Percentiles rank a stretch among this genome's conserved stretches.
Conservation (phyloP, 176 grass and related monocot genomes). For the Luzula sylvatica region DNA sequence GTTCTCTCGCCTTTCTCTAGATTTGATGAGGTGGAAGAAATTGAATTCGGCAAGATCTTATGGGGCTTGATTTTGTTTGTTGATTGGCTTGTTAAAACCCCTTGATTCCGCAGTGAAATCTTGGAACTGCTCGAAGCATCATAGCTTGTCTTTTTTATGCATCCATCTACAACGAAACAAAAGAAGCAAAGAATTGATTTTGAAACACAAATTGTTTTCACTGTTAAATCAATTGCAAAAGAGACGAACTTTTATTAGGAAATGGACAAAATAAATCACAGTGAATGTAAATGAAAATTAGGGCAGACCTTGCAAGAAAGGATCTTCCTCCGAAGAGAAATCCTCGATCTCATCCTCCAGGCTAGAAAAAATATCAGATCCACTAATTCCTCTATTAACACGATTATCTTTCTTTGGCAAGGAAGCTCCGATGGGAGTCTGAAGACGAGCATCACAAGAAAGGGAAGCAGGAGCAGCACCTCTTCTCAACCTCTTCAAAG, state of each 20-base stretch:
- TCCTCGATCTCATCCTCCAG: slow-evolving; percentile 51
- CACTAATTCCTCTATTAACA: slow-evolving; percentile 4
- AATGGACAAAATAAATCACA: background rate
- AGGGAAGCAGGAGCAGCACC: too few species aligned
- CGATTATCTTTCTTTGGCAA: background rate
- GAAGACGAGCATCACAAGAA: slow-evolving; percentile 4
- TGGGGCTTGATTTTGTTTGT: slow-evolving; percentile 31
- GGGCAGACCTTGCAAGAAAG: slow-evolving; percentile 18
- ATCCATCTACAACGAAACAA: slow-evolving; percentile 34
- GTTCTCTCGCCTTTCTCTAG: slow-evolving; percentile 62
- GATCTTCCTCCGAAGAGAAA: slow-evolving; percentile 45
- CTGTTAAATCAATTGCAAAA: too few species aligned
- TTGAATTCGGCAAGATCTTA: slow-evolving; percentile 24
- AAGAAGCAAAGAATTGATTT: too few species aligned
- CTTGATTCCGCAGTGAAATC: too few species aligned
- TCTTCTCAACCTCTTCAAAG: too few species aligned
- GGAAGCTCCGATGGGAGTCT: background rate
- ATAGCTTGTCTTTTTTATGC: too few species aligned
- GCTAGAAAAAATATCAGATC: slow-evolving; percentile 8
- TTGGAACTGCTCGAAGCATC: too few species aligned
- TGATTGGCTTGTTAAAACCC: slow-evolving; percentile 41
- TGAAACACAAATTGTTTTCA: too few species aligned
- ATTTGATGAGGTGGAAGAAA: slow-evolving; percentile 31
- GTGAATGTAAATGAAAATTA: background rate
- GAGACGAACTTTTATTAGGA: too few species aligned